Conservation (phyloP, 2,329 filamentous ascomycete genomes). For the Bisporella sp. region DNA sequence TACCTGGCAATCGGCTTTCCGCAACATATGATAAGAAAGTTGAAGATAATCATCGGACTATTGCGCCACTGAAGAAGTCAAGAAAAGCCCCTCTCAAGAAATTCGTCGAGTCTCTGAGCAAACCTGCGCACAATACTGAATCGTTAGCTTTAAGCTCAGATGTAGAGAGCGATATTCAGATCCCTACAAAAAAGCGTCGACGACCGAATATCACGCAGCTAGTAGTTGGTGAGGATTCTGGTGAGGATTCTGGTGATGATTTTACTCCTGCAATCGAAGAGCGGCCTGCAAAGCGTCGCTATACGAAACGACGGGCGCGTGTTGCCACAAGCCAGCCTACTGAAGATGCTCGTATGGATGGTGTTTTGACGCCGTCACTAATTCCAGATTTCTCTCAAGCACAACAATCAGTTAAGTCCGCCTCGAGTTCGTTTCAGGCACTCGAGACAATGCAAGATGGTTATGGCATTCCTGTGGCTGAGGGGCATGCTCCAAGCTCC, state of each 20-base stretch:
- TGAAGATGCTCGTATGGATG: too few species aligned
- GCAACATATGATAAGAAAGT: conserved; percentile 16
- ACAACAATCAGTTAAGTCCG: too few species aligned
- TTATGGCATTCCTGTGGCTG: too few species aligned
- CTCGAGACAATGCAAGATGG: too few species aligned
- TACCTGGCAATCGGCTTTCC: conserved; percentile 13
- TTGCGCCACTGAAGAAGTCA: conserved; percentile 16
- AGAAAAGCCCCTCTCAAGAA: conserved; percentile 10
- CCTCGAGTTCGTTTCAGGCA: too few species aligned
- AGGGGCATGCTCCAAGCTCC: too few species aligned
- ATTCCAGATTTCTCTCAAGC: too few species aligned
- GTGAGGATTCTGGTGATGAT: too few species aligned
- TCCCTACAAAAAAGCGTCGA: background rate
- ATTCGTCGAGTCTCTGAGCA: background rate
- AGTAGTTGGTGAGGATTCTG: background rate
- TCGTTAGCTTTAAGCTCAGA: background rate
- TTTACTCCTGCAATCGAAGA: background rate
- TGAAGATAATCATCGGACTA: conserved; percentile 18
- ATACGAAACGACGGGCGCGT: too few species aligned
- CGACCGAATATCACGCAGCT: background rate
- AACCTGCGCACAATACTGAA: too few species aligned
- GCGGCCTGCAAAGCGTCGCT: background rate
- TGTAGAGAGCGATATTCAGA: background rate
- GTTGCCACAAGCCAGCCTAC: too few species aligned
- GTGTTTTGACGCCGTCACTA: too few species aligned